Percentiles rank a stretch among this genome's conserved stretches.
These are phyloP conservation scores for Thielaviopsis punctulata DNA, from an alignment of 2,329 filamentous ascomycete species.

Conservation along the genomic window DNA sequence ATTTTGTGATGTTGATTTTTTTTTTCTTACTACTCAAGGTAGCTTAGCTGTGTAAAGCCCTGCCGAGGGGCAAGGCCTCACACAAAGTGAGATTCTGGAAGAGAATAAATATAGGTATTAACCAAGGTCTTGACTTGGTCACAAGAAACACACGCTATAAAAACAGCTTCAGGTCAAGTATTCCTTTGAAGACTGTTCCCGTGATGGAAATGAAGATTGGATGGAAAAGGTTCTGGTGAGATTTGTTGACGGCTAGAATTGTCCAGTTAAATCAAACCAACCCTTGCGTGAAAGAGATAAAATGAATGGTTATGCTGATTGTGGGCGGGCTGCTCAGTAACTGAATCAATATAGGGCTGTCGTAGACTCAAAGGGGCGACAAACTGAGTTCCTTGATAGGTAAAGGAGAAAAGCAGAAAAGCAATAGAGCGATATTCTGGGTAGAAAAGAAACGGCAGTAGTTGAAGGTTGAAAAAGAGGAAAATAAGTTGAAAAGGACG, in stretches of 20 bases:
- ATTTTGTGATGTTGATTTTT: conserved; percentile 12
- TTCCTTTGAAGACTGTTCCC: too few relatives aligned
- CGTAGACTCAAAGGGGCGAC: too few relatives aligned
- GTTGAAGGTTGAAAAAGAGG: neutral
- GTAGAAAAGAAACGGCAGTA: too few relatives aligned
- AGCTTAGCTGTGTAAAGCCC: conserved; percentile 9
- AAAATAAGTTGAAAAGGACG: conserved; percentile 1
- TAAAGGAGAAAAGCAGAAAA: conserved; percentile 1
- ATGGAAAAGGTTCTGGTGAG: neutral
- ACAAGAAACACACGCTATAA: neutral
- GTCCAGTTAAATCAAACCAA: neutral
- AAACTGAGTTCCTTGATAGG: neutral
- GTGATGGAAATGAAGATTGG: too few relatives aligned
- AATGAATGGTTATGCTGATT: too few relatives aligned
- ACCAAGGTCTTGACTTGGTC: neutral
- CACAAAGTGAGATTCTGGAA: neutral
- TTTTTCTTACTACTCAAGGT: conserved; percentile 3
- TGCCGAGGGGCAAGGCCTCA: conserved; percentile 11
- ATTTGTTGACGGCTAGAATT: neutral
- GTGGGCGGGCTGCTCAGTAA: neutral
- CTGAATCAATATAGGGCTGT: conserved; percentile 7
- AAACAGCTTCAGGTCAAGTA: neutral
- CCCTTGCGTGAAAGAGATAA: too few relatives aligned
- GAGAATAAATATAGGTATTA: neutral
- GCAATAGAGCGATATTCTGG: too few relatives aligned